Base-by-base conservation (phyloP, 2,329 filamentous ascomycete genomes). In the Alternaria postmessia region DNA sequence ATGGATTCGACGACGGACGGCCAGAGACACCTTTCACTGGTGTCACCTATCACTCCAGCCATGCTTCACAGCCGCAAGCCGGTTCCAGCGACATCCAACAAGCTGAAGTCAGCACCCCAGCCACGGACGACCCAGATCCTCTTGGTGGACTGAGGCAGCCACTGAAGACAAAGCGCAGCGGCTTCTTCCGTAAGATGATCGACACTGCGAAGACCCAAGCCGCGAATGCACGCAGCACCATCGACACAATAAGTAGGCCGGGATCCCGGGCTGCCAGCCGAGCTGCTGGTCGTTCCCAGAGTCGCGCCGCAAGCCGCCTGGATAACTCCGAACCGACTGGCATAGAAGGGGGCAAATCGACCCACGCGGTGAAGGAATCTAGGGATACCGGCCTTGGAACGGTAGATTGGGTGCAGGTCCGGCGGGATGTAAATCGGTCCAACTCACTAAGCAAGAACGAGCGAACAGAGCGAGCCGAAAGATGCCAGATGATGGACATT, bases 331-430 rank as follows among this genome's bases (percentile, higher is more conserved):
- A 82, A 2, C 78, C 88, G 7, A 83, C 81, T 14, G 82, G 82
- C 0, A 86, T 91, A 48, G 81, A 85, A 39, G 85, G 86, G 20
- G 85, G 84, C 51, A 68, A 68, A 44, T 36, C 67, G 26, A 63
- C 61, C 7, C 70, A 69, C 62, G 67, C 73, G 1, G 44, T 65
- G 14, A 74, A 63, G n/a, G 80, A 85, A 5, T 86, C 88, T 14
- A 85, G 87, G 57, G 93, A 96, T 18, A 91, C 91, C 85, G 92
- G 91, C 2, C 78, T 91, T 7, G 85, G 81, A 69, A 82, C 84
- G 1, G 86, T 91, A 14, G 94, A 98, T 76, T 99, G 95, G 94
- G 93, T 99, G n/a, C 94, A 98, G 76, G 93, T 98, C 22, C 90
- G 95, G 36, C 88, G 95, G 46, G 96, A 99, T 78, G 91, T 99